A percentile compares a stretch with the other conserved stretches of the same genome.
phyloP scores from a whole-genome alignment of 352 stramenopile genomes.

The Pythium graminicola region DNA sequence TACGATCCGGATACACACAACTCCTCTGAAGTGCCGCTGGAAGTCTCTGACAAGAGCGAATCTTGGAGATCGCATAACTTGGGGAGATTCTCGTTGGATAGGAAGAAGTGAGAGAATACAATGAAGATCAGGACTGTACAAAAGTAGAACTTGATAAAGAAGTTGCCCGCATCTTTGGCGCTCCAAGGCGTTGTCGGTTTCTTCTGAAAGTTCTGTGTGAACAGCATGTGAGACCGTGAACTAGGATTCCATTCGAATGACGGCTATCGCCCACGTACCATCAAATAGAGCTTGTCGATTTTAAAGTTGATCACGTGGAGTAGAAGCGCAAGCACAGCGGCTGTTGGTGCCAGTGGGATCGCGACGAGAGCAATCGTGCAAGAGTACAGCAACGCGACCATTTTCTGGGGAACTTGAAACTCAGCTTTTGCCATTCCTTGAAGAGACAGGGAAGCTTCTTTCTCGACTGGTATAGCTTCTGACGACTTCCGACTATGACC shows the following conservation, averaged over 20 bases:
- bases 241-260: not conserved
- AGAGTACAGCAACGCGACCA: conserved; percentile 77
- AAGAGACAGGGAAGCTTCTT: not conserved
- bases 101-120: conserved; percentile 51
- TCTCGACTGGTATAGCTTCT: not conserved
- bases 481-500: not conserved
- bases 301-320: conserved; percentile 76
- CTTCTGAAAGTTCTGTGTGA: conserved; percentile 48
- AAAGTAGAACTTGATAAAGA: conserved; percentile 88
- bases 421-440: conserved; percentile 35
- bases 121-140: conserved; percentile 62
- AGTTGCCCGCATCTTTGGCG: conserved; percentile 68
- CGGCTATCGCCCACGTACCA: conserved; percentile 23
- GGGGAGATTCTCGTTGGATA: conserved; percentile 38
- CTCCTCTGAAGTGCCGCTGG: not conserved
- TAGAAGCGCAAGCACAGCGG: conserved; percentile 41
- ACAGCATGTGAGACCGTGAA: not conserved
- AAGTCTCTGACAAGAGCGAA: conserved; percentile 7
- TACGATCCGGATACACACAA: conserved; percentile 34
- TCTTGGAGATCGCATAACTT: conserved; percentile 63
- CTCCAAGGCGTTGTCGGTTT: conserved; percentile 68
- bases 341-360: conserved; percentile 58
- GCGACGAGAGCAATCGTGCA: conserved; percentile 65
- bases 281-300: conserved; percentile 71
- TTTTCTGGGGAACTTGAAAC: conserved; percentile 76